phyloP scores from a whole-genome alignment of 2,329 filamentous ascomycete species.

The Alternaria brassicicola region DNA sequence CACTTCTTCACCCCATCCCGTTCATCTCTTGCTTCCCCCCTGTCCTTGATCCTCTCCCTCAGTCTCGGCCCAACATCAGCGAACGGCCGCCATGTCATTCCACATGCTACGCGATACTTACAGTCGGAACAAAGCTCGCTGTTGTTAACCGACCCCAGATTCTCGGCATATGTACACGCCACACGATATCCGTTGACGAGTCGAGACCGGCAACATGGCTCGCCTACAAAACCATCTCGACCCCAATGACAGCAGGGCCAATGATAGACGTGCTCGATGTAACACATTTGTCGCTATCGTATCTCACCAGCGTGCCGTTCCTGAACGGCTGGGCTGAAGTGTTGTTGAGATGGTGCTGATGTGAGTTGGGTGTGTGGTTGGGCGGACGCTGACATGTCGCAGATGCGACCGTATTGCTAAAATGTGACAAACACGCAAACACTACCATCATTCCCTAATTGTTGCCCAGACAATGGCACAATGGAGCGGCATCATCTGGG shows the following conservation, averaged over 20 bases:
- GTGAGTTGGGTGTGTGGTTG: neutral
- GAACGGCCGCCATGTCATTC: conserved; percentile 28
- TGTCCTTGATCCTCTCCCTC: neutral
- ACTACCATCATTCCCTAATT: neutral
- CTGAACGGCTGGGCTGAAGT: neutral
- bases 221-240: conserved; percentile 30
- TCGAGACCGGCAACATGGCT: conserved; percentile 40
- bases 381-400: neutral
- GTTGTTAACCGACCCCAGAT: conserved; percentile 32
- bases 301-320: no score
- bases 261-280: conserved; percentile 41
- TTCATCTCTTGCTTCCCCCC: neutral
- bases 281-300: conserved; percentile 35
- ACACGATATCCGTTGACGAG: conserved; percentile 24
- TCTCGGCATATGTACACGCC: conserved; percentile 32
- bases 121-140: conserved; percentile 28
- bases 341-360: neutral
- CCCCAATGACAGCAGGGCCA: conserved; percentile 41
- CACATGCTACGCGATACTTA: conserved; percentile 18
- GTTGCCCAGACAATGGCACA: neutral
- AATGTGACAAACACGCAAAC: conserved; percentile 10
- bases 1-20: neutral
- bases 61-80: conserved; percentile 18
- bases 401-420: neutral
- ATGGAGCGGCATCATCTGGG: neutral